Base-by-base conservation (phyloP, 805 yeast species). In the Saccharomycopsis fermentans region DNA sequence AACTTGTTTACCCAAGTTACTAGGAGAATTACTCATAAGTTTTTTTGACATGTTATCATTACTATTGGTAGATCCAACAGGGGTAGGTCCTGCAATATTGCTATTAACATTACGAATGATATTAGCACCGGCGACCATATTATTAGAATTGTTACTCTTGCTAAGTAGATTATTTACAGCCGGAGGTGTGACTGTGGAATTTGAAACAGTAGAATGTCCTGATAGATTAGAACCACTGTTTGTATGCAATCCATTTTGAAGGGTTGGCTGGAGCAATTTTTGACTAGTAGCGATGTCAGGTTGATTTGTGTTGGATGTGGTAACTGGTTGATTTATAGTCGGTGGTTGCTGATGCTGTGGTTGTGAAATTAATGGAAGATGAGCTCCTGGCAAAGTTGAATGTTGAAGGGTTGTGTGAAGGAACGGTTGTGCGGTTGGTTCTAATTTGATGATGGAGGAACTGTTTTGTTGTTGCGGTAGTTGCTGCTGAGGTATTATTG, bases 401-500 rank as follows among this genome's bases (percentile, higher is more conserved):
- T 35, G 56, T n/a, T 14, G 50, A 17, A 12, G 26, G 12, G 24
- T 14, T 32, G 43, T 21, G 6, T 54, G 56, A 6, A n/a, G 36
- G 29, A 36, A 26, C 8, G 21, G 12, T 43, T 29, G 39, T 2
- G 54, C 6, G n/a, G 17, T 34, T 35, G 35, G 54, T 54, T 40
- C 48, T 27, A 29, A 43, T 32, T 50, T 32, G 16, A 50, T 14
- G 17, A n/a, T 14, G 29, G 35, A 27, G 3, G 35, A 4, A 12
- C 14, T 27, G 8, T 50, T 47, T 17, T 32, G 51, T 27, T 54
- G 51, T 36, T 52, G 55, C 19, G 3, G 52, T 17, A 16, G 21
- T 52, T 29, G 55, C 9, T 29, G 32, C 16, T 54, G 55, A 9
- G 55, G 9, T 9, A 54, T 21, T 6, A 27, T 16, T 14, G 87